These are phyloP conservation scores for Plasmodium cynomolgi DNA, from an alignment of 169 alveolate genomes.

Conservation along the genomic window DNA sequence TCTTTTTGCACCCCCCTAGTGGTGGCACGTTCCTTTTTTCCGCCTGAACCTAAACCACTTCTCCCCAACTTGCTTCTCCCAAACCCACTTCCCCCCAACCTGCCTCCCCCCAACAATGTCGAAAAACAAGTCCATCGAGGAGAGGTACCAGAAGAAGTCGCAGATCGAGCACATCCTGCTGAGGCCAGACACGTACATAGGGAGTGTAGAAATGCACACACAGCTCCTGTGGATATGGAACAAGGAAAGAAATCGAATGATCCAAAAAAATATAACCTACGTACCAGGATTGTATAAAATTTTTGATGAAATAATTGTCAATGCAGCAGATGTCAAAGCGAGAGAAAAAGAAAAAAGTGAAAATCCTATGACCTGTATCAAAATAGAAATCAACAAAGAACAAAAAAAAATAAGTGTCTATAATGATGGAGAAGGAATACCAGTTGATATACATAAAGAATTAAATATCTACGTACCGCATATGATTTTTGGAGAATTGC, in stretches of 20 bases:
- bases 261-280: slow-evolving; percentile 86
- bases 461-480: slow-evolving; percentile 98
- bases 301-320: slow-evolving; percentile 98
- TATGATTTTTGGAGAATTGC: slow-evolving; percentile 97
- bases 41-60: not conserved
- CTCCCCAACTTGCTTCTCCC: not conserved
- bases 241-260: slow-evolving; percentile 88
- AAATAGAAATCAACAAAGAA: slow-evolving; percentile 85
- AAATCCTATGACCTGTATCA: slow-evolving; percentile 86
- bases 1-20: not conserved
- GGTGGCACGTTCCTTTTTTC: not conserved
- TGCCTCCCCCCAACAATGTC: slow-evolving; percentile 24
- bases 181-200: slow-evolving; percentile 99
- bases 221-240: slow-evolving; percentile 97
- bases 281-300: slow-evolving; percentile 99
- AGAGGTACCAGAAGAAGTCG: slow-evolving; percentile 97
- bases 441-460: slow-evolving; percentile 96
- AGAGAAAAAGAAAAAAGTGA: slow-evolving; percentile 86
- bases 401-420: slow-evolving; percentile 84
- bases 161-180: slow-evolving; percentile 98
- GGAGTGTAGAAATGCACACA: slow-evolving; percentile 93
- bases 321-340: slow-evolving; percentile 99
- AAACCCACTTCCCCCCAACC: not conserved
- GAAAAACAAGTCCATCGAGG: slow-evolving; percentile 93
- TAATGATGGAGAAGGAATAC: slow-evolving; percentile 90